Conservation (phyloP, 1,284 basidiomycete genomes). For the Phylloboletellus chloephorus region DNA sequence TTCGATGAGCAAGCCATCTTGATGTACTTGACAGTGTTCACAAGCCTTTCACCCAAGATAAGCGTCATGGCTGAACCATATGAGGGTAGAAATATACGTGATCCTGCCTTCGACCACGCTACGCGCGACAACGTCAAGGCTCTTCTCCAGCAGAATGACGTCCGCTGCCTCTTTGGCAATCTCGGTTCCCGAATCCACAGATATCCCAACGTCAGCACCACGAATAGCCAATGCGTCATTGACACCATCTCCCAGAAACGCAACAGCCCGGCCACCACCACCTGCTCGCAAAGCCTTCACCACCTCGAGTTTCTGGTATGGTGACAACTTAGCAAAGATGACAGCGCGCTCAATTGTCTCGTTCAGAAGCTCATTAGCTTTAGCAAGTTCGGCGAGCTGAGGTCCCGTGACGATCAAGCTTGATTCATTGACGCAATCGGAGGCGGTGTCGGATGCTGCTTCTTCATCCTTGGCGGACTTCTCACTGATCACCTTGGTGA, state of each 20-base stretch:
- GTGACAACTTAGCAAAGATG: slow-evolving; percentile 31
- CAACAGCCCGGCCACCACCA: slow-evolving; percentile 26
- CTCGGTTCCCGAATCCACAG: slow-evolving; percentile 97
- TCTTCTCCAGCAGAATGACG: slow-evolving; percentile 83
- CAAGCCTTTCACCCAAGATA: slow-evolving; percentile 21
- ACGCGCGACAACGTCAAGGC: slow-evolving; percentile 28
- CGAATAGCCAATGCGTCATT: slow-evolving; percentile 32
- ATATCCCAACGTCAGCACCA: slow-evolving; percentile 89
- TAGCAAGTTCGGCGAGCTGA: slow-evolving; percentile 28
- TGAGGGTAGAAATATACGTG: slow-evolving; percentile 20
- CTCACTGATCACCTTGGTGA: slow-evolving; percentile 4
- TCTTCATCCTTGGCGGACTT: slow-evolving; percentile 25
- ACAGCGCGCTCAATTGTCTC: slow-evolving; percentile 32
- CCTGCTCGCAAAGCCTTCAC: slow-evolving; percentile 29
- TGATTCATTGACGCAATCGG: slow-evolving; percentile 19
- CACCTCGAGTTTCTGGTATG: slow-evolving; percentile 32
- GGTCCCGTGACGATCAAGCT: slow-evolving; percentile 28
- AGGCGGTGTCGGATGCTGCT: slow-evolving; percentile 10
- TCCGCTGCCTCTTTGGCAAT: slow-evolving; percentile 98
- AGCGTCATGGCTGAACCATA: slow-evolving; percentile 6
- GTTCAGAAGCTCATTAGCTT: slow-evolving; percentile 24
- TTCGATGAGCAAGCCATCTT: slow-evolving; percentile 33
- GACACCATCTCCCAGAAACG: slow-evolving; percentile 32
- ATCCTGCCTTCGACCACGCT: slow-evolving; percentile 32
- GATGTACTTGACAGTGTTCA: slow-evolving; percentile 31